Conservation (phyloP, 2,329 filamentous ascomycete genomes). For the Calonectria multiphialidica region DNA sequence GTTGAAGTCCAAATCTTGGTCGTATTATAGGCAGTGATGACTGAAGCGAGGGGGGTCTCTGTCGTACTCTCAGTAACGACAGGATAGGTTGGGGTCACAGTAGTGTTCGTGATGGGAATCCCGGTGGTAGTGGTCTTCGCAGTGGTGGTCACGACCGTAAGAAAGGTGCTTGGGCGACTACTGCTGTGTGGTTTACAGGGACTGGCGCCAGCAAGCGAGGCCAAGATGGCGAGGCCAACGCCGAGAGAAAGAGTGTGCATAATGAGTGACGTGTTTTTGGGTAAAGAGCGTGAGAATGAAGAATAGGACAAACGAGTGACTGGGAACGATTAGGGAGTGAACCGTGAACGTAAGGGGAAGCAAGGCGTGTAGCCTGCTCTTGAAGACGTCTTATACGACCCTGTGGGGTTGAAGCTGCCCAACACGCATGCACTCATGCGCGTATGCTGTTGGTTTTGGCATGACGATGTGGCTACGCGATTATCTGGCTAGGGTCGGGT, state of each 20-base stretch:
- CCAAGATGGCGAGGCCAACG: not conserved
- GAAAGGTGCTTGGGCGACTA: not conserved
- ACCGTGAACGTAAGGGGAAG: not conserved
- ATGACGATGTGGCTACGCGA: not conserved
- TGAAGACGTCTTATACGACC: not conserved
- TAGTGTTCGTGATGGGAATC: not conserved
- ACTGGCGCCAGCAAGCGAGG: not conserved
- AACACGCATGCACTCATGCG: not conserved
- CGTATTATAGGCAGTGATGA: not conserved
- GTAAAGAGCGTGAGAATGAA: not conserved
- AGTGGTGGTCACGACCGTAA: not conserved
- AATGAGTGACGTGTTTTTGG: not conserved
- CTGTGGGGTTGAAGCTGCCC: not conserved
- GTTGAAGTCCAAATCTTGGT: not conserved
- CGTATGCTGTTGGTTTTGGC: constrained; percentile 1
- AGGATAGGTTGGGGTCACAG: not conserved
- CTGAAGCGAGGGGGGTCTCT: not conserved
- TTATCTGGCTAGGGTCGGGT: not conserved
- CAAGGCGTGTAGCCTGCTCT: not conserved
- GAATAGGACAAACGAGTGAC: not conserved
- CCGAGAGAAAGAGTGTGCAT: not conserved
- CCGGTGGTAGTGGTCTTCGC: not conserved
- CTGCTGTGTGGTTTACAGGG: not conserved
- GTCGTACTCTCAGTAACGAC: not conserved
- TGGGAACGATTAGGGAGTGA: not conserved